phyloP scores from a whole-genome alignment of 2,329 filamentous ascomycete genomes.

The Trichoderma sp. region DNA sequence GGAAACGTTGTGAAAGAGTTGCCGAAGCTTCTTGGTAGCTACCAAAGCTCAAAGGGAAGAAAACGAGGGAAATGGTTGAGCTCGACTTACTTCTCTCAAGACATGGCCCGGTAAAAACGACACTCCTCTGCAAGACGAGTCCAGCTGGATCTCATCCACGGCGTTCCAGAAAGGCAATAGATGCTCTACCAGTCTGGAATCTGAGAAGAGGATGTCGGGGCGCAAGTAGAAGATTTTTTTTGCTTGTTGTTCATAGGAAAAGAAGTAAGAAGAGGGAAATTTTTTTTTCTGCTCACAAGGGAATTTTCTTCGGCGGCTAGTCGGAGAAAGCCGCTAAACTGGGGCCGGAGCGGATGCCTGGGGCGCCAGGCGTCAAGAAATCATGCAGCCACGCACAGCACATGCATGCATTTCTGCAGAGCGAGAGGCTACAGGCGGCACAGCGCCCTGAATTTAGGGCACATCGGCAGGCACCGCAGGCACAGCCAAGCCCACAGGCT shows the following conservation, averaged over 20 bases:
- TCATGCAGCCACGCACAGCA: constrained; percentile 7
- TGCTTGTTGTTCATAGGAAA: constrained; percentile 10
- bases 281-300: constrained; percentile 7
- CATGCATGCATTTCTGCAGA: not conserved
- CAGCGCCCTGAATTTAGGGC: constrained; percentile 17
- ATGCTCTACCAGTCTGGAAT: constrained; percentile 19
- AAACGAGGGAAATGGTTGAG: not conserved
- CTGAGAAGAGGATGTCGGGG: not conserved
- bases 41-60: not conserved
- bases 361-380: constrained; percentile 37
- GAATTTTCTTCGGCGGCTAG: constrained; percentile 16
- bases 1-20: constrained; percentile 3
- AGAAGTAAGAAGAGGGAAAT: constrained; percentile 14
- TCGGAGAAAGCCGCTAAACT: constrained; percentile 20
- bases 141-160: constrained; percentile 19
- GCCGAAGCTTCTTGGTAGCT: not conserved
- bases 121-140: constrained; percentile 18
- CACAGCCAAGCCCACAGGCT: constrained; percentile 1
- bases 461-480: constrained; percentile 7
- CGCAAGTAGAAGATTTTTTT: not conserved
- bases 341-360: constrained; percentile 34
- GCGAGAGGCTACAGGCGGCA: constrained; percentile 10
- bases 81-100: constrained; percentile 39
- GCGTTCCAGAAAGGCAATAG: constrained; percentile 22
- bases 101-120: constrained; percentile 37